Conservation (phyloP, 2,329 filamentous ascomycete species). For the Colletotrichum higginsianum region DNA sequence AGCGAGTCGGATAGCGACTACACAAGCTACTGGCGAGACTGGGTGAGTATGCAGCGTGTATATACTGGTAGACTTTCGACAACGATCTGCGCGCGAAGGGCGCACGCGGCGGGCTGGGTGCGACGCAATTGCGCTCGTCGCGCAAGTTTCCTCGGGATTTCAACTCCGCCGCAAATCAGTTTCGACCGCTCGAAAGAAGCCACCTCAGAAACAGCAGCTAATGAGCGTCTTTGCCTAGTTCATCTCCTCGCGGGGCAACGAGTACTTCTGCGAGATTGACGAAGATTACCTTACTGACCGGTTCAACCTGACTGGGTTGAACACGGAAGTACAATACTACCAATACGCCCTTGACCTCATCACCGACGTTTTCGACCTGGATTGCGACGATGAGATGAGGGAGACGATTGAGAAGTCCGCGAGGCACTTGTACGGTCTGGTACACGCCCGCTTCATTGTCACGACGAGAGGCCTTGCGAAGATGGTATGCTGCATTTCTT, state of each 20-base stretch:
- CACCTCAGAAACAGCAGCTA: slow-evolving; percentile 5
- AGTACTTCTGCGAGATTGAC: slow-evolving; percentile 99
- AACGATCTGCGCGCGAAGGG: background rate
- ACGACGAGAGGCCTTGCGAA: slow-evolving; percentile 94
- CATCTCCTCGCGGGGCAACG: slow-evolving; percentile 96
- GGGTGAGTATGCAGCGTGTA: slow-evolving; percentile 75
- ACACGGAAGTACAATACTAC: slow-evolving; percentile 98
- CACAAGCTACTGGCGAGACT: slow-evolving; percentile 99
- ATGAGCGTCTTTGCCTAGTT: slow-evolving; percentile 73
- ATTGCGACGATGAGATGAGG: slow-evolving; percentile 98
- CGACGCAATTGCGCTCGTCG: background rate
- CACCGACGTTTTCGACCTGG: slow-evolving; percentile 97
- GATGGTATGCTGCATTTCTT: slow-evolving; percentile 77
- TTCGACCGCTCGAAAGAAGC: background rate
- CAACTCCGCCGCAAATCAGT: background rate
- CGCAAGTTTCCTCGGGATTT: background rate
- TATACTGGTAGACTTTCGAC: background rate
- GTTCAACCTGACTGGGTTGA: slow-evolving; percentile 97
- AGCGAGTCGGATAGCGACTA: slow-evolving; percentile 99
- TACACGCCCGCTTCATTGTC: slow-evolving; percentile 97
- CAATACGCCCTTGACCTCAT: slow-evolving; percentile 98
- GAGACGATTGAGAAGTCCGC: slow-evolving; percentile 99
- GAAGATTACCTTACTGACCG: slow-evolving; percentile 98
- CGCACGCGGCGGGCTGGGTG: background rate
- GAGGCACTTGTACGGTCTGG: slow-evolving; percentile 93